These are phyloP conservation scores for Tieghemiomyces parasiticus DNA, from an alignment of 192 early-diverging fungal genomes.

Conservation along the genomic window DNA sequence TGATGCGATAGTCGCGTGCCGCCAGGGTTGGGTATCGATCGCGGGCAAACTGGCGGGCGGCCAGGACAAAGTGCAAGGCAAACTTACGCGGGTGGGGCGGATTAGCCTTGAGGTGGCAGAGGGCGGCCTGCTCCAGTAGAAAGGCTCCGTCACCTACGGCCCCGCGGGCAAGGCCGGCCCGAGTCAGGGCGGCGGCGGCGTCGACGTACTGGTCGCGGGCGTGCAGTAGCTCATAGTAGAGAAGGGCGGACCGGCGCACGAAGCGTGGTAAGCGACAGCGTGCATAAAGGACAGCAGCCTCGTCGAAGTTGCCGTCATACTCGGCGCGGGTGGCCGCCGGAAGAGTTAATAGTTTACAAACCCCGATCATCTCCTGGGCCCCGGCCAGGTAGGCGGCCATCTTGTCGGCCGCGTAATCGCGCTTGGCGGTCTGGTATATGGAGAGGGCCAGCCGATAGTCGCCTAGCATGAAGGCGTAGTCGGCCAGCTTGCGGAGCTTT, in stretches of 20 bases:
- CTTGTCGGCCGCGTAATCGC: conserved; percentile 70
- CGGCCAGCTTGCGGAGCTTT: conserved; percentile 79
- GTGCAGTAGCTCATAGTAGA: conserved; percentile 74
- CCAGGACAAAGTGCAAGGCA: conserved; percentile 79
- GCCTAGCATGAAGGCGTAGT: conserved; percentile 93
- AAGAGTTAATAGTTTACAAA: conserved; percentile 58
- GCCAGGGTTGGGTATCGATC: conserved; percentile 63
- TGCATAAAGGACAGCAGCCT: conserved; percentile 56
- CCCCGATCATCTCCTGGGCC: conserved; percentile 81
- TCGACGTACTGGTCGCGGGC: conserved; percentile 49
- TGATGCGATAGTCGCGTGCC: conserved; percentile 53
- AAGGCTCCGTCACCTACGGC: conserved; percentile 61
- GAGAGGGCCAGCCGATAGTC: conserved; percentile 82
- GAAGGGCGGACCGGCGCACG: conserved; percentile 52
- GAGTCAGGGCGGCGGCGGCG: conserved; percentile 41
- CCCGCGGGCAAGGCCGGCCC: conserved; percentile 12
- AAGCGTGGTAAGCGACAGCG: conserved; percentile 40
- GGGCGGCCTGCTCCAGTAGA: conserved; percentile 82
- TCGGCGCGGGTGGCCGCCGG: conserved; percentile 33
- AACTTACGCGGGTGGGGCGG: conserved; percentile 69
- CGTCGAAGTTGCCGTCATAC: conserved; percentile 44
- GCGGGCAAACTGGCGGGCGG: conserved; percentile 67
- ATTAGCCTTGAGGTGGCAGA: conserved; percentile 46
- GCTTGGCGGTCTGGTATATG: conserved; percentile 78
- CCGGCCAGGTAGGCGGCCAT: conserved; percentile 65